Percentiles rank a stretch among this genome's conserved stretches.
phyloP scores from a whole-genome alignment of 2,329 filamentous ascomycete species.

The Colletotrichum higginsianum region DNA sequence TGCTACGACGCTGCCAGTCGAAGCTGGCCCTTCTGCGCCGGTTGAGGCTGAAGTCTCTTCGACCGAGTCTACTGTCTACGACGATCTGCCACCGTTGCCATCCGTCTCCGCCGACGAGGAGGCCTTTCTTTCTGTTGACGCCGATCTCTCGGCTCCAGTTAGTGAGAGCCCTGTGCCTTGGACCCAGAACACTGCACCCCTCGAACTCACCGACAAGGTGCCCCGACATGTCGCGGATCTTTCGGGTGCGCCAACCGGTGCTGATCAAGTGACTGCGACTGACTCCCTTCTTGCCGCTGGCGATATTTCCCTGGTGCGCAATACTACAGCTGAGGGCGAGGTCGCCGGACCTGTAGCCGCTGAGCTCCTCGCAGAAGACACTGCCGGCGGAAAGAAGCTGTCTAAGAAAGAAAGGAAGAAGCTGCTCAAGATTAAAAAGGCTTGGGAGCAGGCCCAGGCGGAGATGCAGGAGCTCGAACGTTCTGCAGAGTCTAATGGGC shows the following conservation, averaged over 20 bases:
- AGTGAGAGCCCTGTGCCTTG: not conserved
- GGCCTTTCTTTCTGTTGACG: not conserved
- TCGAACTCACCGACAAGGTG: not conserved
- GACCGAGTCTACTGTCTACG: not conserved
- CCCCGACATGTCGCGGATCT: not conserved
- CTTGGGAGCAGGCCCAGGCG: conserved; percentile 20
- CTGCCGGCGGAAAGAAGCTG: conserved; percentile 17
- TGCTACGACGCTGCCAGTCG: not conserved
- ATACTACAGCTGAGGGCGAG: not conserved
- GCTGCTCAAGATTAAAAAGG: conserved; percentile 42
- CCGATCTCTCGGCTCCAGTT: not conserved
- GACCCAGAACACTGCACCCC: not conserved
- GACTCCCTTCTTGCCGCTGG: not conserved
- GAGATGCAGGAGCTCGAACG: conserved; percentile 36
- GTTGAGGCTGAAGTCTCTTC: not conserved
- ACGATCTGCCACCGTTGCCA: conserved; percentile 6
- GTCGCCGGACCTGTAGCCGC: not conserved
- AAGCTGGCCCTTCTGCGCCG: not conserved
- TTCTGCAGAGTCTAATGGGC: conserved; percentile 17
- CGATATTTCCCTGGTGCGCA: not conserved
- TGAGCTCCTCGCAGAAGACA: conserved; percentile 26
- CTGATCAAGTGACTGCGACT: not conserved
- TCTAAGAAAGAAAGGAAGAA: conserved; percentile 49
- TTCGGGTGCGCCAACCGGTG: not conserved
- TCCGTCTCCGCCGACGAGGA: not conserved